These are phyloP conservation scores for Sabuloglossum arenarium DNA, from an alignment of 495 filamentous ascomycete genomes.

Conservation along the genomic window DNA sequence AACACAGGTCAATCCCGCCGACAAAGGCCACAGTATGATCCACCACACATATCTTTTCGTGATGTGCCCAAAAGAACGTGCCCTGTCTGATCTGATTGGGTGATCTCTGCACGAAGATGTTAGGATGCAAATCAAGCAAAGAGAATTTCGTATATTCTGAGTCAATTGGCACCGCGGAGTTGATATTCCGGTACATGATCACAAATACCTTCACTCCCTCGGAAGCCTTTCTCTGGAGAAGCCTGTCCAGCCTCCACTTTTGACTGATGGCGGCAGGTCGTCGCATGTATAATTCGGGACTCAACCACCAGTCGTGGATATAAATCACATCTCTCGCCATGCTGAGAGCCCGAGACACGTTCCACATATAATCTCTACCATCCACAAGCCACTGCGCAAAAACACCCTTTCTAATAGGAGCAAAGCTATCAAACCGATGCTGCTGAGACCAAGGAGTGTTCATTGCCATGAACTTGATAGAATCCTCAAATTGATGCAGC, in stretches of 20 bases:
- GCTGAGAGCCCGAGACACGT: conserved; percentile 87
- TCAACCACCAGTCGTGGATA: conserved; percentile 99
- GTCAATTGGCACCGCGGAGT: conserved; percentile 93
- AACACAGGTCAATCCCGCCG: conserved; percentile 92
- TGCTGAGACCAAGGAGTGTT: conserved; percentile 59
- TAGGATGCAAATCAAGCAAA: conserved; percentile 84
- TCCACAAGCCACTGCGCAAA: conserved; percentile 97
- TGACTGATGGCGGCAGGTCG: conserved; percentile 91
- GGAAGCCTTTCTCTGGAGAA: conserved; percentile 81
- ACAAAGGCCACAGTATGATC: conserved; percentile 94
- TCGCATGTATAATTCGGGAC: conserved; percentile 89
- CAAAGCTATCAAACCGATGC: conserved; percentile 86
- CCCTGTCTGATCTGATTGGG: conserved; percentile 97
- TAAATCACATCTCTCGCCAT: conserved; percentile 98
- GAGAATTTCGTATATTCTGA: conserved; percentile 99
- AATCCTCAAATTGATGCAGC: conserved; percentile 81
- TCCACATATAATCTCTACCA: conserved; percentile 97
- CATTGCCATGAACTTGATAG: conserved; percentile 62
- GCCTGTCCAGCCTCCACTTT: conserved; percentile 90
- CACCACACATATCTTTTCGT: conserved; percentile 90
- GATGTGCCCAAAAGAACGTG: conserved; percentile 99
- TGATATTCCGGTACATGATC: conserved; percentile 96
- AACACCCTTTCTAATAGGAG: conserved; percentile 65
- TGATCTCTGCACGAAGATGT: conserved; percentile 86
- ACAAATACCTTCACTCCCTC: conserved; percentile 97